A percentile compares a stretch with the other conserved stretches of the same genome.
Conservation (phyloP, 768 basidiomycete genomes). For the Termitomyces sp. region DNA sequence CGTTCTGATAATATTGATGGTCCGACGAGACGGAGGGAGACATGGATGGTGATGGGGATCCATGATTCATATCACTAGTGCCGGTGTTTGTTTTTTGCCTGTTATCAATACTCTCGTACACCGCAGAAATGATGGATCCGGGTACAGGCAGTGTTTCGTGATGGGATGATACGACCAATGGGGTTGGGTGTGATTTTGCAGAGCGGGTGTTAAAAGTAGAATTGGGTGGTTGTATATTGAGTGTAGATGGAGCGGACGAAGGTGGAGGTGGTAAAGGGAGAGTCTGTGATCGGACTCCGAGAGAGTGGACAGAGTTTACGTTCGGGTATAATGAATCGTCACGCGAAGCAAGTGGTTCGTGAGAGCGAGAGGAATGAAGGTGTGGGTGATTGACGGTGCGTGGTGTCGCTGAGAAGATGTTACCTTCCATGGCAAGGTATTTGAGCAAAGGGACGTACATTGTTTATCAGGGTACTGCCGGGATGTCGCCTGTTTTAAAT, state of each 20-base stretch:
- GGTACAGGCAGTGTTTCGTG: constrained; percentile 27
- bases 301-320: constrained; percentile 10
- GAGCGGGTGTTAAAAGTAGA: constrained; percentile 16
- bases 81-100: constrained; percentile 11
- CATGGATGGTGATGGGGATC: neutral
- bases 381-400: constrained; percentile 21
- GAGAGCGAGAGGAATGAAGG: constrained; percentile 34
- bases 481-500: constrained; percentile 11
- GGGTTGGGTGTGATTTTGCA: constrained; percentile 29
- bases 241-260: constrained; percentile 16
- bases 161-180: constrained; percentile 34
- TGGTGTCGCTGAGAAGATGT: constrained; percentile 20
- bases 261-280: constrained; percentile 18
- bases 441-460: constrained; percentile 20
- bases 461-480: constrained; percentile 35
- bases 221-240: constrained; percentile 7
- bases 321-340: constrained; percentile 20
- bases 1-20: constrained; percentile 7
- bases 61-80: constrained; percentile 11
- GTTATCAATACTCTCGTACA: constrained; percentile 28
- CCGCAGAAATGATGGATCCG: constrained; percentile 22
- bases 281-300: constrained; percentile 14
- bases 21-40: constrained; percentile 5
- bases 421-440: constrained; percentile 9
- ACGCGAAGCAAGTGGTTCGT: constrained; percentile 30